Percentiles rank a stretch among this genome's conserved stretches.
These are phyloP conservation scores for Knoxdaviesia capensis DNA, from an alignment of 2,329 filamentous ascomycete genomes.

Conservation along the genomic window DNA sequence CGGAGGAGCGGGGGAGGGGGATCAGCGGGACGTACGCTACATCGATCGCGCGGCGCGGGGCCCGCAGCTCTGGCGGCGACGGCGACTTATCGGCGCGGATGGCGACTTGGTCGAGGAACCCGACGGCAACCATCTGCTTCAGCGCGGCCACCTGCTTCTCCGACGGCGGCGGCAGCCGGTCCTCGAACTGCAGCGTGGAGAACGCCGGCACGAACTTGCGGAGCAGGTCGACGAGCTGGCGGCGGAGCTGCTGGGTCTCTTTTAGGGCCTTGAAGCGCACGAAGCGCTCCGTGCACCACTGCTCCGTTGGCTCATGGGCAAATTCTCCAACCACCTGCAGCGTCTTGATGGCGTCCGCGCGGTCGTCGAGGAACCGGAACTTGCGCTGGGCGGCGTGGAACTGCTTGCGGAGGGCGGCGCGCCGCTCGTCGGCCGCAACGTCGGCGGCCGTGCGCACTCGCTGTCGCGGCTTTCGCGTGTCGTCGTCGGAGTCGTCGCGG, in stretches of 20 bases:
- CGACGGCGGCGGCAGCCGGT: slow-evolving; percentile 36
- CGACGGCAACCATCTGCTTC: slow-evolving; percentile 79
- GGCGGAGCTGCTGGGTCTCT: slow-evolving; percentile 66
- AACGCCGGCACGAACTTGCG: slow-evolving; percentile 30
- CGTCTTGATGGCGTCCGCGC: slow-evolving; percentile 75
- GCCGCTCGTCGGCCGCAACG: slow-evolving; percentile 48
- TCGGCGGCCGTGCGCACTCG: slow-evolving; percentile 36
- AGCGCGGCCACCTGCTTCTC: slow-evolving; percentile 56
- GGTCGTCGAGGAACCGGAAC: slow-evolving; percentile 64
- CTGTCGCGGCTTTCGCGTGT: slow-evolving; percentile 15
- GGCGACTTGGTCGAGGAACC: slow-evolving; percentile 86
- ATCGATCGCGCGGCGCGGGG: slow-evolving; percentile 66
- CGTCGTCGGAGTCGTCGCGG: not conserved
- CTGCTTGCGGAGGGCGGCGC: slow-evolving; percentile 38
- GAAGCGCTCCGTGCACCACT: slow-evolving; percentile 68
- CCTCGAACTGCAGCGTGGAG: slow-evolving; percentile 32
- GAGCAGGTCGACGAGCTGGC: slow-evolving; percentile 67
- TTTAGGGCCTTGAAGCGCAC: slow-evolving; percentile 71
- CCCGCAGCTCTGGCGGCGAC: slow-evolving; percentile 34
- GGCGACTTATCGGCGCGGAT: slow-evolving; percentile 79
- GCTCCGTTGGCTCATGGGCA: slow-evolving; percentile 48
- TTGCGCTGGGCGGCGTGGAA: slow-evolving; percentile 56
- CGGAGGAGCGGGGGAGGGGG: slow-evolving; percentile 28
- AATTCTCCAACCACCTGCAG: slow-evolving; percentile 79
- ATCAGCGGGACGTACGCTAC: slow-evolving; percentile 80